A percentile compares a stretch with the other conserved stretches of the same genome.
Evolutionary conservation across 2,329 filamentous ascomycete genomes (phyloP).

Genomic region (Botrytis deweyae): DNA sequence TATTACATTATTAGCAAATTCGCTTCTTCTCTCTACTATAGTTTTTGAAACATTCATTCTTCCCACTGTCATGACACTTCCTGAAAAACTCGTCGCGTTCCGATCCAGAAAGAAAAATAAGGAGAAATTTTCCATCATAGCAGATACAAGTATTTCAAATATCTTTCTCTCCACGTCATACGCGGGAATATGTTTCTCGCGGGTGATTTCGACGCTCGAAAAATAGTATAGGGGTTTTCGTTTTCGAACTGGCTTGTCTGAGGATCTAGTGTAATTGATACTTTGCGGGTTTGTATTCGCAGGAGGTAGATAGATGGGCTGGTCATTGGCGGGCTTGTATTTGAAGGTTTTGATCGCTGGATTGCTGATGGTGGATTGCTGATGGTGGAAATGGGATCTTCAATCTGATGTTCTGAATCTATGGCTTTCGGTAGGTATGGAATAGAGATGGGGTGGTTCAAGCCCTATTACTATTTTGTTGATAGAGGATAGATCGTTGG

Average conservation of each 20-base stretch:
- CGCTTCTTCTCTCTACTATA: slow-evolving; percentile 46
- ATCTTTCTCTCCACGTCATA: slow-evolving; percentile 55
- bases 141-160: slow-evolving; percentile 54
- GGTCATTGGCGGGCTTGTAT: slow-evolving; percentile 37
- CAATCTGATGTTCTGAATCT: too few relatives aligned
- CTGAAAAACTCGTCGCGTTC: slow-evolving; percentile 51
- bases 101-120: slow-evolving; percentile 49
- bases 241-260: slow-evolving; percentile 39
- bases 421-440: too few relatives aligned
- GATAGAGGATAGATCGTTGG: neutral
- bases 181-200: slow-evolving; percentile 43
- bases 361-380: slow-evolving; percentile 24
- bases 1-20: slow-evolving; percentile 43
- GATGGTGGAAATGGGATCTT: neutral
- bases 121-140: slow-evolving; percentile 48
- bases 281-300: slow-evolving; percentile 40
- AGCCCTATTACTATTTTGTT: neutral
- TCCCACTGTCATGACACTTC: slow-evolving; percentile 53
- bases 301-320: too few relatives aligned
- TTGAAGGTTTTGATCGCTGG: slow-evolving; percentile 35
- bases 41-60: slow-evolving; percentile 50
- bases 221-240: slow-evolving; percentile 34
- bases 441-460: neutral
- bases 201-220: slow-evolving; percentile 33
- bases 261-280: slow-evolving; percentile 26